Evolutionary conservation across 768 basidiomycete species (phyloP).

Genomic region (Russula dissimulans): DNA sequence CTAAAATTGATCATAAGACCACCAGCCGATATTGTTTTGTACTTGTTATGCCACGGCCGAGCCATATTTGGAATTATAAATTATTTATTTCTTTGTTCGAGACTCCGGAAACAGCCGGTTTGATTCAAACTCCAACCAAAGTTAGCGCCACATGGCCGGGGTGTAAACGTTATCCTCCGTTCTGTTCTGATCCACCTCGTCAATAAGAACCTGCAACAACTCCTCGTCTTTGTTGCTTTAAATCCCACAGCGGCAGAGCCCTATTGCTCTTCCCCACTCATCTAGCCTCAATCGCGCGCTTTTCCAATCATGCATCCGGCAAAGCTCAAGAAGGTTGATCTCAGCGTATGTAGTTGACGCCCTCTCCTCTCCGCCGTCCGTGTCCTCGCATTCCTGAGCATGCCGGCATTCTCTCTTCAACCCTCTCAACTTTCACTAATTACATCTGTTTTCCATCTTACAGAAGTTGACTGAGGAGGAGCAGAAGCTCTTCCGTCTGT

Average conservation of each 20-base stretch:
- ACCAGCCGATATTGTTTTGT: neutral
- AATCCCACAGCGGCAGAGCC: conserved; percentile 14
- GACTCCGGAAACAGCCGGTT: neutral
- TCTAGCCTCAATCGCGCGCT: conserved; percentile 5
- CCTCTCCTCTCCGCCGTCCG: conserved; percentile 13
- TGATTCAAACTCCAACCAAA: conserved; percentile 1
- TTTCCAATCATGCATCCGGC: conserved; percentile 53
- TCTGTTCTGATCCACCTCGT: neutral
- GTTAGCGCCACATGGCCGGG: neutral
- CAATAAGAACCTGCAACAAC: neutral
- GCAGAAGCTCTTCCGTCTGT: conserved; percentile 87
- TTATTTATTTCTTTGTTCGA: neutral
- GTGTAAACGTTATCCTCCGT: conserved; percentile 1
- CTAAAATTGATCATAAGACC: neutral
- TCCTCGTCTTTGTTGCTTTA: neutral
- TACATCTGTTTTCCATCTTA: neutral
- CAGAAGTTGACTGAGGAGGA: conserved; percentile 84
- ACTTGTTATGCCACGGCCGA: neutral
- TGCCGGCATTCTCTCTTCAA: neutral
- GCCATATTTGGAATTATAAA: neutral
- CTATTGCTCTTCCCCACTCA: conserved; percentile 21
- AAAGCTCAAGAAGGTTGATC: conserved; percentile 87
- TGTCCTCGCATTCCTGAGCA: neutral
- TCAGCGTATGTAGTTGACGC: conserved; percentile 54
- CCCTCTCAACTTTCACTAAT: neutral